Conservation (phyloP, 1,284 basidiomycete genomes). For the Trametes polyzona region DNA sequence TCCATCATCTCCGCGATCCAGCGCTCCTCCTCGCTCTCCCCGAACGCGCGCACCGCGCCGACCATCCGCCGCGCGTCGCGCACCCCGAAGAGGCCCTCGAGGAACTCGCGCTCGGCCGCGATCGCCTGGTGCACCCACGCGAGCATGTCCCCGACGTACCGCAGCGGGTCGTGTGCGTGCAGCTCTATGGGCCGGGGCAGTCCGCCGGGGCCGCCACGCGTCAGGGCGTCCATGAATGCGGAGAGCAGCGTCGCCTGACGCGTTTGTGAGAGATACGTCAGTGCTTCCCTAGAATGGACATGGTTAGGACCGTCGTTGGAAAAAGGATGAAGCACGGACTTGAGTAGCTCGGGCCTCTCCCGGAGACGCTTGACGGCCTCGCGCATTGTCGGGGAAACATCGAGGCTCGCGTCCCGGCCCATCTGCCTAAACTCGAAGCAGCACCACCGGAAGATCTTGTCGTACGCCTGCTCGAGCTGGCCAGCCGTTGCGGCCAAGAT, state of each 20-base stretch:
- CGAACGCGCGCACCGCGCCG: constrained; percentile 67
- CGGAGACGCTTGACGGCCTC: constrained; percentile 79
- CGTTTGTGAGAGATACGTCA: constrained; percentile 79
- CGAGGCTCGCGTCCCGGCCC: constrained; percentile 77
- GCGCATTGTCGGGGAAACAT: constrained; percentile 73
- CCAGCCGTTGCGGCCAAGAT: constrained; percentile 85
- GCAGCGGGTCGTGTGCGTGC: constrained; percentile 94
- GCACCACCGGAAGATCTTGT: constrained; percentile 88
- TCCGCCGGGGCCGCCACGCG: constrained; percentile 86
- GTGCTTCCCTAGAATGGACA: constrained; percentile 87
- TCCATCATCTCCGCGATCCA: constrained; percentile 87
- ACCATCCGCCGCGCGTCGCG: constrained; percentile 74
- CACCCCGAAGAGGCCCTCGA: constrained; percentile 83
- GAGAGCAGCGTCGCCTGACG: constrained; percentile 81
- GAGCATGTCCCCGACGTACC: constrained; percentile 98
- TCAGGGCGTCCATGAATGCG: constrained; percentile 87
- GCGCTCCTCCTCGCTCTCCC: constrained; percentile 69
- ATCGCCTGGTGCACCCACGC: constrained; percentile 98
- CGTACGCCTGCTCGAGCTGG: constrained; percentile 87
- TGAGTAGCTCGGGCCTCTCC: constrained; percentile 77
- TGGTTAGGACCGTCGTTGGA: background rate
- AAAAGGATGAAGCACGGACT: constrained; percentile 48
- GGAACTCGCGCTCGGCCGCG: constrained; percentile 91
- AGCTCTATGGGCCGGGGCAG: constrained; percentile 94
- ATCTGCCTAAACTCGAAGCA: constrained; percentile 86